A percentile compares a stretch with the other conserved stretches of the same genome.
phyloP scores from a whole-genome alignment of 352 stramenopile genomes.

The Phytopythium delawarense region DNA sequence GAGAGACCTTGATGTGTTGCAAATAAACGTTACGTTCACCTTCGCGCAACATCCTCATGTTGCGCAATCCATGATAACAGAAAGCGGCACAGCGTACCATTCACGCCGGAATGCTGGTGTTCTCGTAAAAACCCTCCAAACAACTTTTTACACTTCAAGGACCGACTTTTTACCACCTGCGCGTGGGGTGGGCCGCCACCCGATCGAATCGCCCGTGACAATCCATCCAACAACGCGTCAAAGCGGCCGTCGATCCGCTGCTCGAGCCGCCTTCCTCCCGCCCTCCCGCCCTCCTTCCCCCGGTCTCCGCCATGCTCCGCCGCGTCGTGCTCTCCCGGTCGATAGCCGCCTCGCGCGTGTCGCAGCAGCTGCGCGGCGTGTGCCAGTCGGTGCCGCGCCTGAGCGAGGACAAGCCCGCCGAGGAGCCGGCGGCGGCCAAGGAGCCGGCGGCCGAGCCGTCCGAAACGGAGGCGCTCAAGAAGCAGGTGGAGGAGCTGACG shows the following conservation, averaged over 20 bases:
- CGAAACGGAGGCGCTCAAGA: slow-evolving; percentile 44
- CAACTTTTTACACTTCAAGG: slow-evolving; percentile 6
- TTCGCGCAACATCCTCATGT: too few species aligned
- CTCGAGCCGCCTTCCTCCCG: background rate
- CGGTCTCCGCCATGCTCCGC: slow-evolving; percentile 41
- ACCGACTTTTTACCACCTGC: background rate
- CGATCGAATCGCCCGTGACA: background rate
- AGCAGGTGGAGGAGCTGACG: slow-evolving; percentile 72
- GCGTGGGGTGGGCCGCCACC: background rate
- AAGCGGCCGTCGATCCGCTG: background rate
- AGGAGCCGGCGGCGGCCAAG: slow-evolving; percentile 13
- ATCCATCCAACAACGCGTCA: too few species aligned
- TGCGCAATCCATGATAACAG: too few species aligned
- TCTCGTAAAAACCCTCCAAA: background rate
- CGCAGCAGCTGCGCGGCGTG: slow-evolving; percentile 43
- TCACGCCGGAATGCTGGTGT: background rate
- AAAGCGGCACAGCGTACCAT: background rate
- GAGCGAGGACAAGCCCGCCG: slow-evolving; percentile 50
- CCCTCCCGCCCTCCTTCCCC: background rate
- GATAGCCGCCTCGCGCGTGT: slow-evolving; percentile 25
- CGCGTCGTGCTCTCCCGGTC: slow-evolving; percentile 52
- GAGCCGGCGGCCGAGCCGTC: slow-evolving; percentile 10
- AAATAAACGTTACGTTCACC: too few species aligned
- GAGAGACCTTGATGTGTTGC: too few species aligned
- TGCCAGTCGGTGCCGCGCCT: slow-evolving; percentile 34